A percentile compares a stretch with the other conserved stretches of the same genome.
These are phyloP conservation scores for Mortierella sp. DNA, from an alignment of 371 early-diverging fungal species.

Conservation along the genomic window DNA sequence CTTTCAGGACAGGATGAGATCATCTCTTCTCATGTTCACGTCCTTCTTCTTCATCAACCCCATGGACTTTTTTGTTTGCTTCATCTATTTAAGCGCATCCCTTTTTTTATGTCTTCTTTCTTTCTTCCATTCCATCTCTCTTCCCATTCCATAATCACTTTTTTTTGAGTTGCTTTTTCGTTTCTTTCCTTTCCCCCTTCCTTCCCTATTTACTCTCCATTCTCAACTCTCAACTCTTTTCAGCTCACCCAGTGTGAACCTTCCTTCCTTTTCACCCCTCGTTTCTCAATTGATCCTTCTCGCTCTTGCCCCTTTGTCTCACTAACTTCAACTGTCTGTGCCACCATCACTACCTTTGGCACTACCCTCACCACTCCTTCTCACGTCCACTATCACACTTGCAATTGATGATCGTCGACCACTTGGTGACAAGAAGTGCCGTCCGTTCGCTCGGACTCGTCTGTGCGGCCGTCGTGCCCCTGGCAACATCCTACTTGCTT, in stretches of 20 bases:
- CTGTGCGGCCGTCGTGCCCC: slow-evolving; percentile 64
- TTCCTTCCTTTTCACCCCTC: background rate
- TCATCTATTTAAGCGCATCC: background rate
- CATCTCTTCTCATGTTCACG: background rate
- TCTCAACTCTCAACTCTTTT: background rate
- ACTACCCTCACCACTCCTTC: background rate
- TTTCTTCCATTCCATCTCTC: background rate
- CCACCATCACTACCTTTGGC: background rate
- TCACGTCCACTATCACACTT: background rate
- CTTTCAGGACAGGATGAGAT: slow-evolving; percentile 9
- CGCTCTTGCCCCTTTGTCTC: slow-evolving; percentile 5
- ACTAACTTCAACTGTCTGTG: slow-evolving; percentile 13
- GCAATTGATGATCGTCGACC: slow-evolving; percentile 43
- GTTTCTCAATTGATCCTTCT: background rate
- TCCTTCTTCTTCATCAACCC: background rate
- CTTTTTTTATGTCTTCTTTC: background rate
- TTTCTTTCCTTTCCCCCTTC: background rate
- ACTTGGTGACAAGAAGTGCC: slow-evolving; percentile 42
- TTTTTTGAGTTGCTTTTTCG: background rate
- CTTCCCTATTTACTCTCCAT: background rate
- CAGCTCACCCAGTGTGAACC: background rate
- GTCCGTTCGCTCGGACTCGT: slow-evolving; percentile 58
- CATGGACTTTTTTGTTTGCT: background rate
- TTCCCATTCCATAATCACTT: background rate
- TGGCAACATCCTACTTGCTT: slow-evolving; percentile 65